Evolutionary conservation across 306 rosid genomes (phyloP), one percentile per base, ranked within the genome.

Genomic region (Trifolium fragiferum): DNA sequence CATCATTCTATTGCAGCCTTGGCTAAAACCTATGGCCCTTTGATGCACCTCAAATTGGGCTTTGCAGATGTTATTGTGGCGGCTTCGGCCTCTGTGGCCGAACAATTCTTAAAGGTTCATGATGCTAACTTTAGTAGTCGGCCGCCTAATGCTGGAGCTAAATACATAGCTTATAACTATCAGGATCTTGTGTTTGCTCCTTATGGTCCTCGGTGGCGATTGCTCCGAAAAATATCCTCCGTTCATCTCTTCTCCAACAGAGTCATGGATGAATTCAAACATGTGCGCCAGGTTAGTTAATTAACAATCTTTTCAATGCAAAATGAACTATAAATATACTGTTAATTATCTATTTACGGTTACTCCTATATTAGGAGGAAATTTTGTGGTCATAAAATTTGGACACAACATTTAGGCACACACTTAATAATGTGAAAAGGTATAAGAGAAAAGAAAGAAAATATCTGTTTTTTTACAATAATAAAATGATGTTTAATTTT

Each of bases 111-210:
- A 67, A 93, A 93, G 74, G 44, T 70, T 53, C 92, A 85, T 50
- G 97, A 89, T 33, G 76, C 85, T 1, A 93, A 93, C 53, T 93
- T 93, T 86, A 79, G 84, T 0, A 88, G 88, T 82, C 84, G 98
- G 44, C 98, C 98, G 0, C 98, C 96, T 0, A 91, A 87, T 71
- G 81, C 96, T 5, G 97, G 91, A 0, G 94, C 92, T 5, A 91
- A 88, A 78, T 53, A 88, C 68, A 69, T 89, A 2, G 91, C 86
- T 2, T 93, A 93, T 40, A 91, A 89, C 53, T 89, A 89, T 71
- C 91, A 91, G 37, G 97, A 93, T 66, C 77, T 93, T 6, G 98
- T 91, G 8, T 91, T 93, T 16, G 87, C 89, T 0, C 97, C 98
- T 1, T 93, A 93, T 70, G 94, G 98, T 0, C 84, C 90, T 0